Evolutionary conservation across 768 basidiomycete genomes (phyloP), one percentile per base, ranked within the genome.

Genomic region (Lactarius psammicola): DNA sequence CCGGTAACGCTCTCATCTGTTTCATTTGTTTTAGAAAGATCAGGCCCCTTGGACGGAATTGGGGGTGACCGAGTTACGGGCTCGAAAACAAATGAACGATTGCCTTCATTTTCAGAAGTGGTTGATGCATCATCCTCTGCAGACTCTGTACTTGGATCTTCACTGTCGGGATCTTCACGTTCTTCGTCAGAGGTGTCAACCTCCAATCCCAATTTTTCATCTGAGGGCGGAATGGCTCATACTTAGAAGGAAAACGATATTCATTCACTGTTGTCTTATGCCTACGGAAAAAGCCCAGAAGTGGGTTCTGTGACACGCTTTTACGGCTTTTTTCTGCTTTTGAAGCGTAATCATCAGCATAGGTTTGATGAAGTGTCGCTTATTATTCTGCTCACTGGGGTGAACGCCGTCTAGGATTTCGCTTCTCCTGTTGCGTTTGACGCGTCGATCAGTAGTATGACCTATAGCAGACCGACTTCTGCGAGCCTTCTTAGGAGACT

Each of bases 401-500:
- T 6, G 61, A 2, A 61, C 62, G 23, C 46, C 34, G 3, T 57
- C 56, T 20, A 59, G 3, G 30, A 18, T 31, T 11, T 60, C 53
- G 42, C 38, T 38, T 31, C 69, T 64, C 42, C 61, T 28, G 2
- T 17, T 49, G n/a, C 63, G 62, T 56, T 62, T 66, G 42, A 44
- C 26, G 34, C 34, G 56, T 56, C n/a, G 38, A 23, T 42, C 11
- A 13, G 36, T 9, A 2, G 42, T 40, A 42, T 18, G 28, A 36
- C 26, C 53, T 38, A 49, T 26, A 8, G 42, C 30, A 33, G 55
- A 42, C 49, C 40, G 57, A 20, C 44, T 62, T 59, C 75, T 77
- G 30, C 66, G 70, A 38, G 74, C 70, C 62, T 76, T 78, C 65
- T 68, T 70, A 0, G 63, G 59, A 63, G 67, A 62, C 72, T 79